These are phyloP conservation scores for Syzygium oleosum DNA, from an alignment of 345 rosid species.

Conservation along the genomic window DNA sequence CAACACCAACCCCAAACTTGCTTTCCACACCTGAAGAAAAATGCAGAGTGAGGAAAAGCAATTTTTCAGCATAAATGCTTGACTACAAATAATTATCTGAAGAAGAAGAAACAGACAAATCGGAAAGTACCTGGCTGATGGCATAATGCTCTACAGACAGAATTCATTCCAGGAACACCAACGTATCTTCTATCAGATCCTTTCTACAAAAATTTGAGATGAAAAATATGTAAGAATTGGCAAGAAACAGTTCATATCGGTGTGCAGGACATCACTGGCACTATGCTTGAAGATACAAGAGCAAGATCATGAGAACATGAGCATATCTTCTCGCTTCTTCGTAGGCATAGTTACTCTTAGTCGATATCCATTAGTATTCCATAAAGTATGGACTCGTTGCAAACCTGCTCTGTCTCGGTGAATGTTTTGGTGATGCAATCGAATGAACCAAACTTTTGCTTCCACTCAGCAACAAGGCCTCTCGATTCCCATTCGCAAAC, in stretches of 20 bases:
- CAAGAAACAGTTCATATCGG: neutral
- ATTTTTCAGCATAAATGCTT: neutral
- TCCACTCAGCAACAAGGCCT: slow-evolving; percentile 73
- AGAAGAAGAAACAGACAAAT: neutral
- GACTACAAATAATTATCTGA: slow-evolving; percentile 7
- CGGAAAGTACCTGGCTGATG: slow-evolving; percentile 38
- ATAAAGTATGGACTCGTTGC: neutral
- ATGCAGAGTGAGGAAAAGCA: neutral
- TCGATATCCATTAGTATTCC: neutral
- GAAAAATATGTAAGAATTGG: neutral
- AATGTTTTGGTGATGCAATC: slow-evolving; percentile 49
- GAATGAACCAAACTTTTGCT: slow-evolving; percentile 44
- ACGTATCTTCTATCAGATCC: slow-evolving; percentile 52
- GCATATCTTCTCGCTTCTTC: neutral
- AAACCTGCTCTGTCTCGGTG: slow-evolving; percentile 41
- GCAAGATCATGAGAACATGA: neutral
- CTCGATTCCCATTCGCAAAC: slow-evolving; percentile 64
- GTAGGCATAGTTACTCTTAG: neutral
- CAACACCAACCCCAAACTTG: slow-evolving; percentile 55
- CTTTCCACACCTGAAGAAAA: slow-evolving; percentile 47
- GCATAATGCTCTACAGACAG: slow-evolving; percentile 62
- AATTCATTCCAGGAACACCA: slow-evolving; percentile 81
- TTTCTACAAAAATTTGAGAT: slow-evolving; percentile 26
- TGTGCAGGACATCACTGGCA: neutral
- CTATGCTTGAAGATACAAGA: neutral